Percentiles rank a stretch among this genome's conserved stretches.
These are phyloP conservation scores for Tubosaeta sp. DNA, from an alignment of 768 basidiomycete genomes.

Conservation along the genomic window DNA sequence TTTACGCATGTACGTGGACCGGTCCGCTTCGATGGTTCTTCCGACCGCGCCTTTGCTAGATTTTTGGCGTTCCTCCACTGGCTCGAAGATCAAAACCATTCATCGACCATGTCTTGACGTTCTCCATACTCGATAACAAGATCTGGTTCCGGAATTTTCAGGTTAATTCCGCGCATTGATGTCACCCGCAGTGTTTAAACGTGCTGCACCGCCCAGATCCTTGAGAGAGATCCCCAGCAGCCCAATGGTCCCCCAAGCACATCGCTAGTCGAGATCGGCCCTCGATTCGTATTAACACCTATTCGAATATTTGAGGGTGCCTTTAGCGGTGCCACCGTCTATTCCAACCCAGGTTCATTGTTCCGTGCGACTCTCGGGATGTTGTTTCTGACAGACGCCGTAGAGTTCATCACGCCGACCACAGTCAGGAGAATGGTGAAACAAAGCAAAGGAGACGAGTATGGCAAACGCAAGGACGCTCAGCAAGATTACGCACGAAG, in stretches of 20 bases:
- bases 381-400: neutral
- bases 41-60: slow-evolving; percentile 43
- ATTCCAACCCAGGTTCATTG: slow-evolving; percentile 83
- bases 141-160: slow-evolving; percentile 99
- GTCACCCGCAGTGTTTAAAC: neutral
- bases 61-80: slow-evolving; percentile 91
- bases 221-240: slow-evolving; percentile 90
- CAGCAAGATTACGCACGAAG: slow-evolving; percentile 62
- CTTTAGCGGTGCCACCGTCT: slow-evolving; percentile 92
- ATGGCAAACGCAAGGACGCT: slow-evolving; percentile 76
- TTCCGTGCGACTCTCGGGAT: neutral
- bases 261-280: slow-evolving; percentile 94
- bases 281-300: slow-evolving; percentile 94
- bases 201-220: slow-evolving; percentile 51
- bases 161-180: slow-evolving; percentile 40
- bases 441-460: slow-evolving; percentile 75
- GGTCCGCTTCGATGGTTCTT: neutral
- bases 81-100: slow-evolving; percentile 93
- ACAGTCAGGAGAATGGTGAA: slow-evolving; percentile 67
- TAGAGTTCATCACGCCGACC: slow-evolving; percentile 92
- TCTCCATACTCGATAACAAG: slow-evolving; percentile 92
- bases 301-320: slow-evolving; percentile 98
- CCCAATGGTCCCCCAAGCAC: slow-evolving; percentile 82
- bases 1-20: slow-evolving; percentile 75
- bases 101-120: slow-evolving; percentile 95